Conservation (phyloP, 2,329 filamentous ascomycete genomes). For the Aspergillus japonicus region DNA sequence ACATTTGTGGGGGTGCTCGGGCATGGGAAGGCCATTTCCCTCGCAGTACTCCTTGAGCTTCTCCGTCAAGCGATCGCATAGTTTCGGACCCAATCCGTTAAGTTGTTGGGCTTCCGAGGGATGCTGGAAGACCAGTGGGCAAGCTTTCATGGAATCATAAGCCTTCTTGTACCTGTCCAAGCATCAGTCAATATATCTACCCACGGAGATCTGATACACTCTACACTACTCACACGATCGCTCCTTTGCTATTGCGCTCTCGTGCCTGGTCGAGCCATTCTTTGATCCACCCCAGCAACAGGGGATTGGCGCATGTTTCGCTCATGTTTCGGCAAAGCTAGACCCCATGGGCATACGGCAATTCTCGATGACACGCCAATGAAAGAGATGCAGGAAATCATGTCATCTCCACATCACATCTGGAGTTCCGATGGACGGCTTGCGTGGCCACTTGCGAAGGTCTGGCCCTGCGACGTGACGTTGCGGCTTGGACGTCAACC, state of each 20-base stretch:
- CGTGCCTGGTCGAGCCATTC: slow-evolving; percentile 72
- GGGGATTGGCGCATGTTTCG: slow-evolving; percentile 62
- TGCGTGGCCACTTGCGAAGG: not conserved
- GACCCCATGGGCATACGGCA: not conserved
- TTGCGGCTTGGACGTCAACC: not conserved
- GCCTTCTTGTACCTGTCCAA: slow-evolving; percentile 67
- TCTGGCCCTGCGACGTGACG: not conserved
- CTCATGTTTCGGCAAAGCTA: slow-evolving; percentile 12
- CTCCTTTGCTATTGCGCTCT: slow-evolving; percentile 68
- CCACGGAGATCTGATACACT: not conserved
- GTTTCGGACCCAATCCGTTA: slow-evolving; percentile 70
- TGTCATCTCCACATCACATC: not conserved
- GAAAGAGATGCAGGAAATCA: not conserved
- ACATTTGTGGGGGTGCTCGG: slow-evolving; percentile 54
- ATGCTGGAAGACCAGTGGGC: slow-evolving; percentile 68
- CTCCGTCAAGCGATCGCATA: slow-evolving; percentile 68
- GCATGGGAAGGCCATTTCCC: slow-evolving; percentile 67
- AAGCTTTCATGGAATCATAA: slow-evolving; percentile 73
- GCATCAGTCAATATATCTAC: slow-evolving; percentile 10
- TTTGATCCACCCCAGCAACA: slow-evolving; percentile 70
- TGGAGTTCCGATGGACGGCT: no score
- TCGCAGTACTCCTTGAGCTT: slow-evolving; percentile 57
- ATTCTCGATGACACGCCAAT: not conserved
- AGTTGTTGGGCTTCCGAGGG: slow-evolving; percentile 71
- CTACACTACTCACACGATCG: slow-evolving; percentile 48